Evolutionary conservation across 495 filamentous ascomycete genomes (phyloP).

Genomic region (Wilcoxina mikolae): DNA sequence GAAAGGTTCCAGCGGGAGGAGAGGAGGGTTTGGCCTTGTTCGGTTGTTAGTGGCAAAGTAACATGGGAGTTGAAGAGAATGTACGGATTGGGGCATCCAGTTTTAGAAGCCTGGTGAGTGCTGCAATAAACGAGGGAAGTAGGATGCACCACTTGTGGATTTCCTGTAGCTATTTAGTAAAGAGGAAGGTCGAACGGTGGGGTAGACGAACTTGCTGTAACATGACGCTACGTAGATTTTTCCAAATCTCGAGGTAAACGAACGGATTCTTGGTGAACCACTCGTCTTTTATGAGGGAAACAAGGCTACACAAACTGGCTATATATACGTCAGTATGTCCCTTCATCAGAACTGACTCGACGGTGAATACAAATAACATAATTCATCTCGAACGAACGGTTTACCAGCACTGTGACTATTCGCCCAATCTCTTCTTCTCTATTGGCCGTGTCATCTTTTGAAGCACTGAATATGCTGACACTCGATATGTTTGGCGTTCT

Average conservation of each 20-base stretch:
- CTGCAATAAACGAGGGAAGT: background rate
- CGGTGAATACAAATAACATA: background rate
- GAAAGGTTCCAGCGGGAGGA: background rate
- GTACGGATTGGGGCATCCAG: background rate
- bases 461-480: background rate
- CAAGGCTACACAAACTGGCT: background rate
- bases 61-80: background rate
- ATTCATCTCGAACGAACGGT: background rate
- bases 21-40: background rate
- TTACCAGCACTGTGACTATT: background rate
- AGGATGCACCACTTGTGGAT: slow-evolving; percentile 1
- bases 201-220: background rate
- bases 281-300: background rate
- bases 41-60: background rate
- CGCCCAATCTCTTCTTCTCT: background rate
- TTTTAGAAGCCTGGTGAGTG: background rate
- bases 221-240: background rate
- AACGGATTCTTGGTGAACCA: slow-evolving; percentile 1
- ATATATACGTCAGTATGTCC: background rate
- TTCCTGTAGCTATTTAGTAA: background rate
- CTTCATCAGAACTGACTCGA: background rate
- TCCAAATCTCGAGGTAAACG: background rate
- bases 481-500: background rate
- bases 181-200: background rate
- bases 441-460: background rate